Evolutionary conservation across 768 basidiomycete genomes (phyloP).

Genomic region (Boletus subcaerulescens): DNA sequence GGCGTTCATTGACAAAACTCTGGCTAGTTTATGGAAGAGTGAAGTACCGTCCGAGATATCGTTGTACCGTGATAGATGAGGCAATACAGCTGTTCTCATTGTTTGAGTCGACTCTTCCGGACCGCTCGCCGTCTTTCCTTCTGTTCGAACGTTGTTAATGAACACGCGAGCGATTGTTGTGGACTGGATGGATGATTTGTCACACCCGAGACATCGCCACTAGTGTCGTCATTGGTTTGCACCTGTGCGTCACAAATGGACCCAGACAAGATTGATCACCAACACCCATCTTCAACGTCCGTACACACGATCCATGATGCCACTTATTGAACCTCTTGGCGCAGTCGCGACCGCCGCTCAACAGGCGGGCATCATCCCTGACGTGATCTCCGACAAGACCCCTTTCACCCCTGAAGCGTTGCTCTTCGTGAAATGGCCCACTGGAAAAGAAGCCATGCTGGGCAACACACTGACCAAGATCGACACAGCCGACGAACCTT

Average conservation of each 20-base stretch:
- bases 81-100: too few relatives aligned
- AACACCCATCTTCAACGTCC: neutral
- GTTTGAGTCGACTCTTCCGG: neutral
- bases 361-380: slow-evolving; percentile 27
- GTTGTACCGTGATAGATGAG: neutral
- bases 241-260: neutral
- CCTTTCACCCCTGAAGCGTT: slow-evolving; percentile 29
- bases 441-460: slow-evolving; percentile 31
- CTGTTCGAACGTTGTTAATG: neutral
- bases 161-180: neutral
- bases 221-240: slow-evolving; percentile 8
- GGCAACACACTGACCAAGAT: slow-evolving; percentile 36
- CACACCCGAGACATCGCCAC: neutral
- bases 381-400: slow-evolving; percentile 26
- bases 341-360: slow-evolving; percentile 15
- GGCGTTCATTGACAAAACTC: neutral
- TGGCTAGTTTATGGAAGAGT: slow-evolving; percentile 25
- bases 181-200: too few relatives aligned
- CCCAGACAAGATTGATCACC: neutral
- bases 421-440: slow-evolving; percentile 30
- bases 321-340: slow-evolving; percentile 27
- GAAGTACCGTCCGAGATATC: neutral
- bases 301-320: slow-evolving; percentile 9
- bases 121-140: neutral
- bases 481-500: slow-evolving; percentile 50